These are phyloP conservation scores for Linnemannia hyalina DNA, from an alignment of 192 early-diverging fungal species.

Conservation along the genomic window DNA sequence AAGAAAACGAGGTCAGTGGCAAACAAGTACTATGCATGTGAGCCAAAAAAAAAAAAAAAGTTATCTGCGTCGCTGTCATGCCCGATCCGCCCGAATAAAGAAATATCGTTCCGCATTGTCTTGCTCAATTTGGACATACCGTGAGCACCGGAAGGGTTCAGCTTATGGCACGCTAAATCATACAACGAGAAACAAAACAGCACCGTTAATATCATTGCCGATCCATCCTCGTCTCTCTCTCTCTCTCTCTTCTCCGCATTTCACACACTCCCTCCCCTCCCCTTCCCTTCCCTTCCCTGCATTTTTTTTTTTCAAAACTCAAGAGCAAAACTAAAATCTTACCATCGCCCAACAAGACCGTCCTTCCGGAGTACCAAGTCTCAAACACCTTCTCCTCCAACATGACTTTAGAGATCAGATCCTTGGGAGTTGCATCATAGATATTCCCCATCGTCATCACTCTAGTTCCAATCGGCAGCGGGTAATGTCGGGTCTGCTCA, in stretches of 20 bases:
- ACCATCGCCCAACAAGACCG: conserved; percentile 22
- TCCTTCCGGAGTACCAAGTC: conserved; percentile 15
- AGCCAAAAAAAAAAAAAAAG: not conserved
- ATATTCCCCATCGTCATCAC: conserved; percentile 15
- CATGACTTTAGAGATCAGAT: conserved; percentile 3
- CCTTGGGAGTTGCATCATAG: conserved; percentile 1
- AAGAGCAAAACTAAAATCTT: not conserved
- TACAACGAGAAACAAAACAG: not conserved
- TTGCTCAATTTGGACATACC: not conserved
- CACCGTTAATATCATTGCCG: not conserved
- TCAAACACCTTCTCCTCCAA: conserved; percentile 28
- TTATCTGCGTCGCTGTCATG: too few species aligned
- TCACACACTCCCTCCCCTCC: not conserved
- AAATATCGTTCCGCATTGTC: not conserved
- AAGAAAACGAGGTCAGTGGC: not conserved
- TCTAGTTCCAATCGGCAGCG: not conserved
- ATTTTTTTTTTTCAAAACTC: not conserved
- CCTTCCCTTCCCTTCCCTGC: too few species aligned
- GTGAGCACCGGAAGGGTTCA: conserved; percentile 3
- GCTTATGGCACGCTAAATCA: conserved; percentile 23
- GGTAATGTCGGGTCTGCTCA: not conserved
- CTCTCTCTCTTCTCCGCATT: not conserved
- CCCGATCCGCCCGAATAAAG: too few species aligned
- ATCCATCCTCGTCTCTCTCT: not conserved
- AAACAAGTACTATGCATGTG: not conserved